These are phyloP conservation scores for Salix arbutifolia DNA, from an alignment of 345 rosid genomes.

Conservation along the genomic window DNA sequence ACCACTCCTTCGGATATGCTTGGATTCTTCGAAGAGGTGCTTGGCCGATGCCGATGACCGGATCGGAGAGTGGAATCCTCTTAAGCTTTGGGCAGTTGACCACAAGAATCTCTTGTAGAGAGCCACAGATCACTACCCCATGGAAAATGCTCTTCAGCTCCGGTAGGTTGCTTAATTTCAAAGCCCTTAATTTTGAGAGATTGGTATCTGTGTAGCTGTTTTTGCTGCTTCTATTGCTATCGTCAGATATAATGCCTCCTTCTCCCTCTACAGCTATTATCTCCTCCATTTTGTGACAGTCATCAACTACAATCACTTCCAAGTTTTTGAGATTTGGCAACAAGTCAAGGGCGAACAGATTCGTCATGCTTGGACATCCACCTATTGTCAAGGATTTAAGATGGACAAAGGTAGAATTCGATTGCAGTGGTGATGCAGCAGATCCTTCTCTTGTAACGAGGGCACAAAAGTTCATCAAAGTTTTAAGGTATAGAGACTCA, in stretches of 20 bases:
- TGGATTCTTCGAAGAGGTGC: neutral
- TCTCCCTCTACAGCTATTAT: conserved; percentile 11
- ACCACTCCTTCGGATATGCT: neutral
- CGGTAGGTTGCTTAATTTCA: neutral
- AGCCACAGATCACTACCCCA: neutral
- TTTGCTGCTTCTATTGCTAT: neutral
- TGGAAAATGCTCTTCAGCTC: conserved; percentile 16
- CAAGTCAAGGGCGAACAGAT: conserved; percentile 3
- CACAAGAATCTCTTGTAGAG: conserved; percentile 1
- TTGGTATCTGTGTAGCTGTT: neutral
- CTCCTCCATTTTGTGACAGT: conserved; percentile 16
- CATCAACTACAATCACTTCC: neutral
- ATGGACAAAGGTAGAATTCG: neutral
- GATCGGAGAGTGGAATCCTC: conserved; percentile 10
- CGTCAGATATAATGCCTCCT: neutral
- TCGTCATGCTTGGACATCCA: conserved; percentile 6
- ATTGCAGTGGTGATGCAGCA: neutral
- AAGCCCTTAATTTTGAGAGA: neutral
- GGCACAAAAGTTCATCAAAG: neutral
- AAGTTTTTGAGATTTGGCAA: conserved; percentile 16
- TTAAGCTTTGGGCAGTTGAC: conserved; percentile 6
- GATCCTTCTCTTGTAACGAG: neutral
- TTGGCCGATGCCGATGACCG: neutral
- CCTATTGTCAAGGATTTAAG: neutral
- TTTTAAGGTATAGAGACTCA: neutral